These are phyloP conservation scores for Paxillus involutus DNA, from an alignment of 768 basidiomycete genomes.

Conservation along the genomic window DNA sequence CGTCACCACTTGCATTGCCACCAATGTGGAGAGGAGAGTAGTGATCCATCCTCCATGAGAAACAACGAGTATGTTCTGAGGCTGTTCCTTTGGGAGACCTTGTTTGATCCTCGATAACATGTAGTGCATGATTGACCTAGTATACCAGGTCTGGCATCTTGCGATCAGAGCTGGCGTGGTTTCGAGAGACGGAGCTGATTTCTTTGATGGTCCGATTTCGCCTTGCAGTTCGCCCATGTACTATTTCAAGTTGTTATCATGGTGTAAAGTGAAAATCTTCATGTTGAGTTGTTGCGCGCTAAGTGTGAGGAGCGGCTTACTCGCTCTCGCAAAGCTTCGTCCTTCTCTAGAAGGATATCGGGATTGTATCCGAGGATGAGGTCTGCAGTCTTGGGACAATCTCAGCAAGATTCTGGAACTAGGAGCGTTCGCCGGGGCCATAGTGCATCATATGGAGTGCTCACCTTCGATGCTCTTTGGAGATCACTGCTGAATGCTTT, in stretches of 20 bases:
- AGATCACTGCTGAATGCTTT: conserved; percentile 74
- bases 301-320: conserved; percentile 36
- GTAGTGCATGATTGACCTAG: conserved; percentile 39
- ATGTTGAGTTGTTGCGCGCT: neutral
- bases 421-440: neutral
- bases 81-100: conserved; percentile 30
- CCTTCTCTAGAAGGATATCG: conserved; percentile 40
- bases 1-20: conserved; percentile 38
- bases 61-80: conserved; percentile 50
- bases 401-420: neutral
- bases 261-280: neutral
- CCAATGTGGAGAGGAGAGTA: conserved; percentile 48
- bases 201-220: conserved; percentile 14
- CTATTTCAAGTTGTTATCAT: conserved; percentile 31
- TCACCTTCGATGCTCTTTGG: conserved; percentile 62
- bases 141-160: conserved; percentile 67
- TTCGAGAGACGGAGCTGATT: conserved; percentile 25
- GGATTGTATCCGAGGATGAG: conserved; percentile 57
- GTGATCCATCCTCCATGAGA: conserved; percentile 69
- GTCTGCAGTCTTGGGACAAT: conserved; percentile 57
- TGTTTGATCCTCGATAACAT: conserved; percentile 15
- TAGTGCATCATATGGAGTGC: conserved; percentile 4
- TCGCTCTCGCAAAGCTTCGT: conserved; percentile 60
- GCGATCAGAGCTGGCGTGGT: conserved; percentile 37
- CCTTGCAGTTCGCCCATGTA: conserved; percentile 66